Conservation (phyloP, 768 basidiomycete species). For the Cytidiella melzeri region DNA sequence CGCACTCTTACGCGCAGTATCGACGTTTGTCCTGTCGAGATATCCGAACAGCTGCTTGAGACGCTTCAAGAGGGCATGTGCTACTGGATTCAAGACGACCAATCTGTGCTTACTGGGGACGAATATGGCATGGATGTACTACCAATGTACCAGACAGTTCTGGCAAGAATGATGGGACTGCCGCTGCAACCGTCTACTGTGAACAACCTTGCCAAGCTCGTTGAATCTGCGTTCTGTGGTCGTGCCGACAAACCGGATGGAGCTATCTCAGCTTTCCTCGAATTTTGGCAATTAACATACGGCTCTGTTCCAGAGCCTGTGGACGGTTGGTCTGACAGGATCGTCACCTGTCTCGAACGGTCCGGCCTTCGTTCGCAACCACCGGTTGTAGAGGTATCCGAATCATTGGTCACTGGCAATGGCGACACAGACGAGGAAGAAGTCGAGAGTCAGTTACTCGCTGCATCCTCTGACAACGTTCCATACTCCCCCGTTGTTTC, state of each 20-base stretch:
- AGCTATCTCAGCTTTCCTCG: conserved; percentile 46
- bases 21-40: conserved; percentile 47
- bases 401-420: conserved; percentile 11
- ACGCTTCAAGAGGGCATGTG: conserved; percentile 47
- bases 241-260: conserved; percentile 39
- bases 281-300: conserved; percentile 56
- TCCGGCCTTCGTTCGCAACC: conserved; percentile 11
- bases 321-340: conserved; percentile 48
- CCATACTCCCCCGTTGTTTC: conserved; percentile 3
- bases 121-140: conserved; percentile 60
- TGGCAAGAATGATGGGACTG: conserved; percentile 46
- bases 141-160: conserved; percentile 54
- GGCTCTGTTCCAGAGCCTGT: conserved; percentile 34
- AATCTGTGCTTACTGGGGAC: conserved; percentile 38
- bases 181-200: conserved; percentile 36
- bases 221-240: conserved; percentile 54
- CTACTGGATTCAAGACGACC: conserved; percentile 62
- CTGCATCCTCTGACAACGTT: background rate
- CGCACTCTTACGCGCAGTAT: conserved; percentile 48
- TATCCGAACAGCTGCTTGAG: conserved; percentile 41
- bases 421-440: conserved; percentile 7
- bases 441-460: conserved; percentile 8
- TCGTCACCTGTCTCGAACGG: conserved; percentile 31
- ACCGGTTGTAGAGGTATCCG: conserved; percentile 9
- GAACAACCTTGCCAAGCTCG: conserved; percentile 39